Percentiles rank a stretch among this genome's conserved stretches.
Evolutionary conservation across 176 grass and related monocot genomes (phyloP).

Genomic region (Avena eriantha): DNA sequence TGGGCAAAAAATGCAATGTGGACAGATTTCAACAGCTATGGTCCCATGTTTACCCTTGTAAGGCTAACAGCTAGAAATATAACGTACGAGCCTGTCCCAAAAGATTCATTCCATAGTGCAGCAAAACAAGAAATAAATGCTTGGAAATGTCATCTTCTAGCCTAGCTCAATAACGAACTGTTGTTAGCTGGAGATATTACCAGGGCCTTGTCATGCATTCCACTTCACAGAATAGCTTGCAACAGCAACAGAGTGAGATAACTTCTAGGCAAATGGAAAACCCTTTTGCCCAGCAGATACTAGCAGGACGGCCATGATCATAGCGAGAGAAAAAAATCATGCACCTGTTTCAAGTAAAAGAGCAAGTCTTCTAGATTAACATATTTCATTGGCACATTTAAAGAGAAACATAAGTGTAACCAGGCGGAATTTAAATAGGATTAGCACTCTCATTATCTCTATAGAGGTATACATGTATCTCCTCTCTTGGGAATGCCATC

Average conservation of each 20-base stretch:
- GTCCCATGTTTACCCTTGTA: not conserved
- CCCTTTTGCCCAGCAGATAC: conserved; percentile 60
- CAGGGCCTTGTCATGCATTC: not conserved
- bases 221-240: not conserved
- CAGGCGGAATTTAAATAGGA: not conserved
- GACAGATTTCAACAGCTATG: not conserved
- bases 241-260: not conserved
- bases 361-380: not conserved
- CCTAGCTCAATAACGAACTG: not conserved
- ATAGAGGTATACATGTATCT: conserved; percentile 57
- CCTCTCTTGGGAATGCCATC: conserved; percentile 55
- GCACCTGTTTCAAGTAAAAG: conserved; percentile 39
- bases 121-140: not conserved
- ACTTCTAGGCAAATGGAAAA: conserved; percentile 3
- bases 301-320: conserved; percentile 53
- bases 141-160: conserved; percentile 1
- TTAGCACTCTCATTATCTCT: conserved; percentile 54
- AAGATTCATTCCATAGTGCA: not conserved
- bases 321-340: conserved; percentile 72
- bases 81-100: not conserved
- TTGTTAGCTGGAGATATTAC: not conserved
- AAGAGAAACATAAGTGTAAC: not conserved
- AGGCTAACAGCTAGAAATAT: not conserved
- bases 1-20: not conserved
- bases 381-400: not conserved